Evolutionary conservation across 2,329 filamentous ascomycete species (phyloP).

Genomic region (Cadophora sp.): DNA sequence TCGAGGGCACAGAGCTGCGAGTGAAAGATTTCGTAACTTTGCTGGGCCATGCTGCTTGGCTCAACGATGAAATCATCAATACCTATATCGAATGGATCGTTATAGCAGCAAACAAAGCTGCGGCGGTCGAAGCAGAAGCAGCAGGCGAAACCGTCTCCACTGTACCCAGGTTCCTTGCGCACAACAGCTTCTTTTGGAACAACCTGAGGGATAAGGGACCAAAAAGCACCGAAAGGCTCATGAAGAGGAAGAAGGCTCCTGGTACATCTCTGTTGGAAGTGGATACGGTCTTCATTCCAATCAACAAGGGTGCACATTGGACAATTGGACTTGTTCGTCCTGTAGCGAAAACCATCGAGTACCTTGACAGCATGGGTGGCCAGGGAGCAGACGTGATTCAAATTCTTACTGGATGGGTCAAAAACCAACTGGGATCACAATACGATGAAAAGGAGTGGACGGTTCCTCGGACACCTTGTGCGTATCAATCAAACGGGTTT

Average conservation of each 20-base stretch:
- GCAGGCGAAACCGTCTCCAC: conserved; percentile 48
- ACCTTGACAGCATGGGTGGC: conserved; percentile 71
- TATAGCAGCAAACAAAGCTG: conserved; percentile 62
- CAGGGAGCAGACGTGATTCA: conserved; percentile 48
- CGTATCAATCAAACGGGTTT: conserved; percentile 68
- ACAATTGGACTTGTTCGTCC: conserved; percentile 73
- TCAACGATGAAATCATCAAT: conserved; percentile 81
- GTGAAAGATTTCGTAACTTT: conserved; percentile 70
- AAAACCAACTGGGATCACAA: conserved; percentile 60
- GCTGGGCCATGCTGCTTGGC: conserved; percentile 64
- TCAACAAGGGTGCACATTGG: conserved; percentile 73
- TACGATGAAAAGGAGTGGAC: conserved; percentile 68
- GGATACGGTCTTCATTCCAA: conserved; percentile 73
- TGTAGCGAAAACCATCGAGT: conserved; percentile 64
- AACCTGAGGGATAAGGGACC: conserved; percentile 58
- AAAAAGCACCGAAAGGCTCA: conserved; percentile 58
- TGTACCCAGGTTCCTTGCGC: conserved; percentile 65
- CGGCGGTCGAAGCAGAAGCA: conserved; percentile 48
- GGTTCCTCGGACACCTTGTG: conserved; percentile 56
- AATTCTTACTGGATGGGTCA: conserved; percentile 56
- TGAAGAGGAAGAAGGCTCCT: conserved; percentile 62
- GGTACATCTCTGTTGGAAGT: conserved; percentile 69
- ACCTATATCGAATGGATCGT: conserved; percentile 68
- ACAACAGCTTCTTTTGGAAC: conserved; percentile 72
- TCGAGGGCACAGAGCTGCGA: conserved; percentile 58